Base-by-base conservation (phyloP, 2,329 filamentous ascomycete species). In the Aspergillus niger region DNA sequence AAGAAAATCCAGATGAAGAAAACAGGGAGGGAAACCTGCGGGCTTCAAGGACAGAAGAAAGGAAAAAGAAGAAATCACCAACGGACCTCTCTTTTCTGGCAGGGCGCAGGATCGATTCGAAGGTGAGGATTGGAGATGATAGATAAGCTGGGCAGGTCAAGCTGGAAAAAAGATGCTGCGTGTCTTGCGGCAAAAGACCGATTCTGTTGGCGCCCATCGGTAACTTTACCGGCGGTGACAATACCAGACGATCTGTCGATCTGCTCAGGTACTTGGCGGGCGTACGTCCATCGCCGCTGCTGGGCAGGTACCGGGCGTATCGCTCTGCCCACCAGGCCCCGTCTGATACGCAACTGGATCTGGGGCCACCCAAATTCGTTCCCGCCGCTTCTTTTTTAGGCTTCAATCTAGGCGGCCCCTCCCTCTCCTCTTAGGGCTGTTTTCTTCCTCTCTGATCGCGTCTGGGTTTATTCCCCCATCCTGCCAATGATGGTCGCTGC, bases 371-470 rank as follows among this genome's bases (percentile, higher is more conserved):
- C 61, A 58, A 63, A 61, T 53, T 52, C 55, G 55, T 55, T 68
- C 63, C 63, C 66, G 62, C 61, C 65, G 63, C 64, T 63, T 65
- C 63, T 70, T 67, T 67, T 65, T 69, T 68, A 67, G 63, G 61
- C 68, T 64, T 65, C 60, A 60, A 60, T 52, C 57, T 52, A 59
- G 56, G 51, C 58, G 58, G 61, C 64, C 64, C 62, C 61, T 55
- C 60, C 58, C 30, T 41, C 52, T 54, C 11, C 22, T 44, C 15
- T 58, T 44, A 41, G 38, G 38, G 50, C 43, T 26, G 20, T 13
- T 48, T 36, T 44, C 49, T 43, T 43, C 56, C 22, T 39, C 49
- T 13, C 51, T 51, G 6, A 26, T 26, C 26, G 20, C 20, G 20
- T 20, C 20, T 20, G 20, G 20, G 20, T 20, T 20, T 20, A 20